phyloP scores from a whole-genome alignment of 371 early-diverging fungal genomes.

The Coemansia sp. region DNA sequence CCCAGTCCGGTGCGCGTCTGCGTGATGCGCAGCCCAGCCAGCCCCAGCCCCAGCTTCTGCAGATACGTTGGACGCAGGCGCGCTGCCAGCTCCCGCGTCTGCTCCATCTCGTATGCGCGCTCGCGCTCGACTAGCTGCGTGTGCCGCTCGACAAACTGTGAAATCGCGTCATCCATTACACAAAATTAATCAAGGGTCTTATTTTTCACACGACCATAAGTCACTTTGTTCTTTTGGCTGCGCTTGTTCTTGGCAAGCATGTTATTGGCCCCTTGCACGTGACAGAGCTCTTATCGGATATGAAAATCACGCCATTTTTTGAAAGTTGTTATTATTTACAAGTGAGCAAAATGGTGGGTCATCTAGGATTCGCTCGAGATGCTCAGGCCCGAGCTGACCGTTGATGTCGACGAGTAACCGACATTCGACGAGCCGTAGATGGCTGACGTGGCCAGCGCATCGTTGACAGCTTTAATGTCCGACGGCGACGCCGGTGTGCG shows the following conservation, averaged over 20 bases:
- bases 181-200: background rate
- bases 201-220: background rate
- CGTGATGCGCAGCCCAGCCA: slow-evolving; percentile 66
- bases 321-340: slow-evolving; percentile 19
- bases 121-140: slow-evolving; percentile 63
- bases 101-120: slow-evolving; percentile 63
- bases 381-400: slow-evolving; percentile 43
- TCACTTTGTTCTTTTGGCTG: background rate
- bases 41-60: slow-evolving; percentile 68
- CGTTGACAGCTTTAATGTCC: slow-evolving; percentile 33
- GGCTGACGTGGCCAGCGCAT: slow-evolving; percentile 24
- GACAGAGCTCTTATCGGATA: background rate
- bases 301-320: background rate
- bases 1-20: slow-evolving; percentile 75
- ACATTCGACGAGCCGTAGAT: slow-evolving; percentile 26
- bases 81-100: slow-evolving; percentile 57
- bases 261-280: background rate
- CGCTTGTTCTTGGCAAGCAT: background rate
- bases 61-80: slow-evolving; percentile 62
- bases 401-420: slow-evolving; percentile 42
- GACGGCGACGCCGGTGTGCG: slow-evolving; percentile 11
- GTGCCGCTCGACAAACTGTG: slow-evolving; percentile 47
- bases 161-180: slow-evolving; percentile 7
- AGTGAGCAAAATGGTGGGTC: background rate
- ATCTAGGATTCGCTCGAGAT: slow-evolving; percentile 32